Conservation (phyloP, 208 protist genomes). For the Trypanosoma boissoni region DNA sequence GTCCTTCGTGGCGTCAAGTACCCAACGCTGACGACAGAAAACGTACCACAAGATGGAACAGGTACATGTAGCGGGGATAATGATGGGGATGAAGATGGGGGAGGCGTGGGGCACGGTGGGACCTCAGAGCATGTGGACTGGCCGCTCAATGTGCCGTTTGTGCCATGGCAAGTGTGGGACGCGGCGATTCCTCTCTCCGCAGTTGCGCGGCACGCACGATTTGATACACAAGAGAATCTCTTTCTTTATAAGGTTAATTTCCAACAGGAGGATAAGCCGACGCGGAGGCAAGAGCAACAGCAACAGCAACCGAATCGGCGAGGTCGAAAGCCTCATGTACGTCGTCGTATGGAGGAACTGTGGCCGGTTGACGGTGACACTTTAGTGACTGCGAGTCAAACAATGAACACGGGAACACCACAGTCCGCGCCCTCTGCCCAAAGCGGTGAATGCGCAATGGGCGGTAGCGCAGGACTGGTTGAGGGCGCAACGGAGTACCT, state of each 20-base stretch:
- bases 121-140: constrained; percentile 51
- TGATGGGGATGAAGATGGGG: neutral
- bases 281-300: neutral
- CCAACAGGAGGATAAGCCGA: neutral
- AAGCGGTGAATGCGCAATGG: no score
- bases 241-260: constrained; percentile 64
- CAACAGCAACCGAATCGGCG: neutral
- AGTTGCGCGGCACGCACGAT: constrained; percentile 52
- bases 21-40: no score
- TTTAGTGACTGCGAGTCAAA: neutral
- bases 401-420: neutral
- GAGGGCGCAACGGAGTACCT: constrained; percentile 18
- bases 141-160: constrained; percentile 83
- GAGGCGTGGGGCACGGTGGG: constrained; percentile 17
- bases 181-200: constrained; percentile 58
- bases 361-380: constrained; percentile 18
- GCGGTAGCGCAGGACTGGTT: neutral
- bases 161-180: constrained; percentile 90
- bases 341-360: constrained; percentile 24
- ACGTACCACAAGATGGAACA: no score
- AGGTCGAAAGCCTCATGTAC: constrained; percentile 19
- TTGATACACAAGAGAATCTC: constrained; percentile 68
- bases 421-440: no score
- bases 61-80: neutral
- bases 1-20: constrained; percentile 16